Conservation (phyloP, 1,139 yeast species). For the Groenewaldozyma auringiensis region DNA sequence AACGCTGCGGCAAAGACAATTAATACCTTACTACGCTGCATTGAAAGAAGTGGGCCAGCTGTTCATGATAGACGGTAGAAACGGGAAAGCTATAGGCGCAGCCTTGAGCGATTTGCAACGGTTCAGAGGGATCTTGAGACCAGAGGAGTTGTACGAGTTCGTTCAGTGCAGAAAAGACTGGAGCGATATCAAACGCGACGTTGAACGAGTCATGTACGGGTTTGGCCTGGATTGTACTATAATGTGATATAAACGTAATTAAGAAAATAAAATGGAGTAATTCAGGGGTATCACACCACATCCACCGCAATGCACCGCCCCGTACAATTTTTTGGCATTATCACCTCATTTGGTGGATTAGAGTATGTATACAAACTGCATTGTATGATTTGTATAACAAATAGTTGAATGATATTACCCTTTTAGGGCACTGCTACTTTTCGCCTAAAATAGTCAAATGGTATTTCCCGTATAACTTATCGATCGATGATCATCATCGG, state of each 20-base stretch:
- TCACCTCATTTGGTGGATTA: too few relatives aligned
- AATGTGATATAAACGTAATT: slow-evolving; percentile 38
- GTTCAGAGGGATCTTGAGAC: slow-evolving; percentile 82
- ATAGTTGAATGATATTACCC: too few relatives aligned
- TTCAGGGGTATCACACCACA: too few relatives aligned
- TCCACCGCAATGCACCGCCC: too few relatives aligned
- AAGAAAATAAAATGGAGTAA: too few relatives aligned
- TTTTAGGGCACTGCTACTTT: too few relatives aligned
- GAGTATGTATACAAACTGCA: too few relatives aligned
- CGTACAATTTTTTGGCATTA: too few relatives aligned
- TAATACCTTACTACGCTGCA: slow-evolving; percentile 72
- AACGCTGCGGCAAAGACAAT: slow-evolving; percentile 56
- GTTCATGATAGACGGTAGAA: slow-evolving; percentile 65
- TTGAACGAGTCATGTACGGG: slow-evolving; percentile 94
- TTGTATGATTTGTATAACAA: too few relatives aligned
- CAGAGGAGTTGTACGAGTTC: slow-evolving; percentile 89
- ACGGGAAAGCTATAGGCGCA: slow-evolving; percentile 77
- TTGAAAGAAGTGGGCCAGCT: slow-evolving; percentile 78
- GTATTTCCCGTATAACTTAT: too few relatives aligned
- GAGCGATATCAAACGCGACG: slow-evolving; percentile 65
- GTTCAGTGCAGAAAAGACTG: slow-evolving; percentile 86
- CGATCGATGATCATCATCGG: not conserved
- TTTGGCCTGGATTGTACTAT: slow-evolving; percentile 51
- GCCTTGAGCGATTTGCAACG: slow-evolving; percentile 76
- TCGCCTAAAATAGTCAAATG: too few relatives aligned